Percentiles rank a stretch among this genome's conserved stretches.
Evolutionary conservation across 495 filamentous ascomycete species (phyloP).

Genomic region (Evernia prunastri): DNA sequence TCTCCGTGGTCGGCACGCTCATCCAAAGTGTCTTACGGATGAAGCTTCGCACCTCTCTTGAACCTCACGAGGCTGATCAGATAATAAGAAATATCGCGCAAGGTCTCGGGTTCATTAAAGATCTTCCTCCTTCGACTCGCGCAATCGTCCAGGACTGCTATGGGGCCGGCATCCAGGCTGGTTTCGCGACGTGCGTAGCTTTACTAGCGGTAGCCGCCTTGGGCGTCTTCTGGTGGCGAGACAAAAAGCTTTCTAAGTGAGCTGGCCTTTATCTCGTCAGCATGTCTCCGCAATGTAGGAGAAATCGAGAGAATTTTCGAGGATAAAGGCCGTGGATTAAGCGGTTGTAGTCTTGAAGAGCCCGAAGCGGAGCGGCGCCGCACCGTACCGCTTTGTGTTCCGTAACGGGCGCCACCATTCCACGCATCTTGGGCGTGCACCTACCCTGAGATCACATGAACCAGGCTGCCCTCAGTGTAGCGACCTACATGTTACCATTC

Average conservation of each 20-base stretch:
- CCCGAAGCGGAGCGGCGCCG: no score
- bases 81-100: conserved; percentile 11
- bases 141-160: conserved; percentile 12
- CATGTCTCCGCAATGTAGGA: not conserved
- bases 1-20: conserved; percentile 16
- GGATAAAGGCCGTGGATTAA: no score
- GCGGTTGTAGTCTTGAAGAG: no score
- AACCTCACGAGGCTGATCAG: conserved; percentile 13
- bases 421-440: no score
- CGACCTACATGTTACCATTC: no score
- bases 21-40: conserved; percentile 15
- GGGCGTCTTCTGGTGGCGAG: conserved; percentile 12
- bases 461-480: no score
- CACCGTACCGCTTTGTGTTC: no score
- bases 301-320: no score
- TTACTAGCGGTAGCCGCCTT: conserved; percentile 3
- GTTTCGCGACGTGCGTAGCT: conserved; percentile 11
- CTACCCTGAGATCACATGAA: no score
- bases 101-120: conserved; percentile 17
- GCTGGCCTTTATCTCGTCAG: not conserved
- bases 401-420: no score
- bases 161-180: conserved; percentile 13
- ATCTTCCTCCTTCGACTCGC: conserved; percentile 10
- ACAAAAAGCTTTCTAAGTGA: conserved; percentile 9
- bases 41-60: conserved; percentile 14